These are phyloP conservation scores for Ophiorrhiza pumila DNA, from an alignment of 257 asterid genomes.

Conservation along the genomic window DNA sequence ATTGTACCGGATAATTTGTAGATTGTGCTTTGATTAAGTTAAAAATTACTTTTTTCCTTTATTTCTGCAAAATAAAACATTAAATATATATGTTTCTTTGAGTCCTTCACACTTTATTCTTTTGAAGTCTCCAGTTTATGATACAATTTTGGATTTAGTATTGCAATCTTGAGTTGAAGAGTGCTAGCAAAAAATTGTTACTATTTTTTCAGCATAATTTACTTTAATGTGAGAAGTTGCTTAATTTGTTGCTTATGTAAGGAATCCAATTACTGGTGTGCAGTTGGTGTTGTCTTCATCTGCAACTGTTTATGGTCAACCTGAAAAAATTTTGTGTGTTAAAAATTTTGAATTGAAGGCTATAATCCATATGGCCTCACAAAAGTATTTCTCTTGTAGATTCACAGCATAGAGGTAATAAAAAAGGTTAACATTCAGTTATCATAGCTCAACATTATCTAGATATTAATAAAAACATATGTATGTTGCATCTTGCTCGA, in stretches of 20 bases:
- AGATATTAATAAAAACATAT: too few relatives aligned
- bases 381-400: conserved; percentile 43
- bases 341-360: conserved; percentile 77
- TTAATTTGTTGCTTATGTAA: conserved; percentile 4
- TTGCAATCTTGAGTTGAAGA: neutral
- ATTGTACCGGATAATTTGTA: too few relatives aligned
- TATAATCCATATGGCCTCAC: conserved; percentile 93
- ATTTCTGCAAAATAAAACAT: too few relatives aligned
- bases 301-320: conserved; percentile 94
- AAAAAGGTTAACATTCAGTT: too few relatives aligned
- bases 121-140: neutral
- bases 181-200: neutral
- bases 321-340: conserved; percentile 71
- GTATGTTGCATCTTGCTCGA: neutral
- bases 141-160: neutral
- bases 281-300: conserved; percentile 94
- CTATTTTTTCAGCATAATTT: neutral
- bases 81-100: too few relatives aligned
- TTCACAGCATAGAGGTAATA: neutral
- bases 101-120: neutral
- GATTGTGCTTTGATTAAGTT: too few relatives aligned
- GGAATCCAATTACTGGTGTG: conserved; percentile 16
- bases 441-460: too few relatives aligned
- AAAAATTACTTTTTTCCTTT: too few relatives aligned
- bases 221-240: neutral